These are phyloP conservation scores for Forsythia viridissima DNA, from an alignment of 257 asterid species.

Conservation along the genomic window DNA sequence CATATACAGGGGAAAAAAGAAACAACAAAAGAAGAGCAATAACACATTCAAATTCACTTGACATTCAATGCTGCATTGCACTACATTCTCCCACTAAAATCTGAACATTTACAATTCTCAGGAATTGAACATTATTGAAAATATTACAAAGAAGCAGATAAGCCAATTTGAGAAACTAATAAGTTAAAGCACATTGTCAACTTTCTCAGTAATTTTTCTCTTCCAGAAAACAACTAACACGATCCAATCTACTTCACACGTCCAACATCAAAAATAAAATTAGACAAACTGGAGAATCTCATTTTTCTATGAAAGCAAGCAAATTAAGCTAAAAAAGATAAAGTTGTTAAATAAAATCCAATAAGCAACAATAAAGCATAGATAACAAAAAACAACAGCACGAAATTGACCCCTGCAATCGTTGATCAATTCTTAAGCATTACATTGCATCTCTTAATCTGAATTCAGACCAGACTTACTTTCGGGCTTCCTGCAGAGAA, in stretches of 20 bases:
- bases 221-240: neutral
- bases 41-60: slow-evolving; percentile 11
- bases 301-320: neutral
- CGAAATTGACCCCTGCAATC: slow-evolving; percentile 23
- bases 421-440: slow-evolving; percentile 23
- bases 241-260: slow-evolving; percentile 8
- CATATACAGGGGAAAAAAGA: neutral
- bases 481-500: slow-evolving; percentile 77
- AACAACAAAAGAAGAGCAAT: too few relatives aligned
- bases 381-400: slow-evolving; percentile 14
- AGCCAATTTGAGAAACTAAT: neutral
- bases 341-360: slow-evolving; percentile 32
- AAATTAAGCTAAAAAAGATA: slow-evolving; percentile 14
- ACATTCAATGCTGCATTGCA: slow-evolving; percentile 9
- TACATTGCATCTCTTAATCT: slow-evolving; percentile 17
- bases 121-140: neutral
- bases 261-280: slow-evolving; percentile 20
- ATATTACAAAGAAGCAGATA: neutral
- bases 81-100: slow-evolving; percentile 6
- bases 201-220: slow-evolving; percentile 4
- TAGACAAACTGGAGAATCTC: neutral
- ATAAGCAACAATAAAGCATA: slow-evolving; percentile 17
- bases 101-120: too few relatives aligned
- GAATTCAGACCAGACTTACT: slow-evolving; percentile 23
- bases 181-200: slow-evolving; percentile 11